phyloP scores from a whole-genome alignment of 2,329 filamentous ascomycete species.

The Aureobasidium melanogenum region DNA sequence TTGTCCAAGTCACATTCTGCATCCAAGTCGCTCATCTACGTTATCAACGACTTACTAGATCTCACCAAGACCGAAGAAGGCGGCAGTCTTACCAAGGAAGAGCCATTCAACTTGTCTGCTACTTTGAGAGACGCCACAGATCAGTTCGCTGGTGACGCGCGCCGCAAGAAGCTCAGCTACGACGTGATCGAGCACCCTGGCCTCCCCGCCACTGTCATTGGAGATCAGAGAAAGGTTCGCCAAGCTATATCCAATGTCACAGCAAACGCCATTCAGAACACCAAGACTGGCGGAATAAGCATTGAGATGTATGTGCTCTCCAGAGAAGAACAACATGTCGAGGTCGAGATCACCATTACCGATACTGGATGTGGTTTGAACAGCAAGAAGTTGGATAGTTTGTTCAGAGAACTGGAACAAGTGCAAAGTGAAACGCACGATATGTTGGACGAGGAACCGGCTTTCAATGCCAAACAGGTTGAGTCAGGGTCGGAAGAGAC shows the following conservation, averaged over 20 bases:
- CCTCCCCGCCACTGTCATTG: constrained; percentile 62
- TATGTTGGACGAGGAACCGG: constrained; percentile 28
- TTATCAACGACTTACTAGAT: constrained; percentile 86
- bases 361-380: constrained; percentile 66
- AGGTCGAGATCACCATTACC: constrained; percentile 64
- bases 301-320: constrained; percentile 61
- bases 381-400: constrained; percentile 45
- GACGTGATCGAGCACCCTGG: constrained; percentile 58
- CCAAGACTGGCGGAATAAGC: constrained; percentile 55
- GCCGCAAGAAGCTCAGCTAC: constrained; percentile 65
- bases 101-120: constrained; percentile 61
- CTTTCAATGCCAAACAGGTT: constrained; percentile 24
- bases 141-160: constrained; percentile 64
- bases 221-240: constrained; percentile 70
- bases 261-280: constrained; percentile 78
- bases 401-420: constrained; percentile 58
- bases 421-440: constrained; percentile 49
- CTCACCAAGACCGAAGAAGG: constrained; percentile 83
- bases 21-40: constrained; percentile 85
- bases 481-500: constrained; percentile 26
- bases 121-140: constrained; percentile 72
- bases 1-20: constrained; percentile 78
- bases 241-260: constrained; percentile 76
- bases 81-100: constrained; percentile 67
- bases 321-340: constrained; percentile 43